Conservation (phyloP, 2,329 filamentous ascomycete species). For the Calycina marina region DNA sequence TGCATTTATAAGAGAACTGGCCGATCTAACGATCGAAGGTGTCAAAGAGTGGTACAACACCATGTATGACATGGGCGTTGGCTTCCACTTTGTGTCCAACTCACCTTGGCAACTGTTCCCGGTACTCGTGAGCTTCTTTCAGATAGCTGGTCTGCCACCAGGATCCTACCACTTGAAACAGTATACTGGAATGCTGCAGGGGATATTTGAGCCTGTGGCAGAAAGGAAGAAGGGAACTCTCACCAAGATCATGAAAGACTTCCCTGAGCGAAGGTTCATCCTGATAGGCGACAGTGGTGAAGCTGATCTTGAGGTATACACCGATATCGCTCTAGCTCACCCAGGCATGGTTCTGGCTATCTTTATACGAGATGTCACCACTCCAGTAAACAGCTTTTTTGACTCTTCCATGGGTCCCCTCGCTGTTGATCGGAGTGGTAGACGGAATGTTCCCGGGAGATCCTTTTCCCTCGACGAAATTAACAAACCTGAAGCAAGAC, state of each 20-base stretch:
- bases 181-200: conserved; percentile 92
- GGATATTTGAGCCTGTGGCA: conserved; percentile 93
- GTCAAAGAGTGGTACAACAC: conserved; percentile 79
- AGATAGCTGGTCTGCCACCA: conserved; percentile 61
- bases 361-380: conserved; percentile 94
- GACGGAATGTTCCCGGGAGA: conserved; percentile 6
- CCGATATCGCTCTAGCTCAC: conserved; percentile 74
- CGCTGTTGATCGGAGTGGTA: conserved; percentile 12
- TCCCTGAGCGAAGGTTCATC: conserved; percentile 78
- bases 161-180: conserved; percentile 94
- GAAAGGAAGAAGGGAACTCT: conserved; percentile 85
- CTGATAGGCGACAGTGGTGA: conserved; percentile 93
- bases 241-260: conserved; percentile 74
- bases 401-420: conserved; percentile 31
- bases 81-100: conserved; percentile 96
- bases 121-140: conserved; percentile 74
- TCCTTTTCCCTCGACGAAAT: conserved; percentile 9
- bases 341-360: conserved; percentile 69
- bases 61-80: conserved; percentile 67
- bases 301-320: conserved; percentile 93
- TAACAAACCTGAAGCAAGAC: conserved; percentile 10
- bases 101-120: conserved; percentile 97
- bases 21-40: conserved; percentile 69
- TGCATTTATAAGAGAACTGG: conserved; percentile 78
- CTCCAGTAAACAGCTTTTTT: conserved; percentile 63